Conservation (phyloP, 805 yeast species). For the Kuraishia piskuri region DNA sequence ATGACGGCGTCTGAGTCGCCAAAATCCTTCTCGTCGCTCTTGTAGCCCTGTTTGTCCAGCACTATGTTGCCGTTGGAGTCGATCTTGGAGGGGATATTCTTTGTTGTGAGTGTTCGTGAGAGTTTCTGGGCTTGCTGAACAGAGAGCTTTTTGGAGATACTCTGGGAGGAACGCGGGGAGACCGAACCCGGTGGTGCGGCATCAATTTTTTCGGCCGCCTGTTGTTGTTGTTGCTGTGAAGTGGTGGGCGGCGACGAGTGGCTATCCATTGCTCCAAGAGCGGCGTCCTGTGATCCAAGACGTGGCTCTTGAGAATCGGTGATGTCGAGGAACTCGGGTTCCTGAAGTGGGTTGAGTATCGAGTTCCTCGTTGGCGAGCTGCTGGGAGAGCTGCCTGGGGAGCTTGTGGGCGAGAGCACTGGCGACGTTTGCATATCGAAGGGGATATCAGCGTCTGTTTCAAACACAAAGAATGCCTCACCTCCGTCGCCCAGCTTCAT, state of each 20-base stretch:
- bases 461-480: slow-evolving; percentile 95
- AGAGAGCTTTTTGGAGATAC: slow-evolving; percentile 7
- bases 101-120: slow-evolving; percentile 54
- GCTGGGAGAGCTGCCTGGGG: slow-evolving; percentile 42
- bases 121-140: slow-evolving; percentile 53
- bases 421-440: slow-evolving; percentile 79
- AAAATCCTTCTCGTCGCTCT: slow-evolving; percentile 72
- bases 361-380: slow-evolving; percentile 6
- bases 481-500: slow-evolving; percentile 98
- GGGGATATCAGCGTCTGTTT: slow-evolving; percentile 69
- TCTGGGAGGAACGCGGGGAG: slow-evolving; percentile 6
- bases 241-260: not conserved
- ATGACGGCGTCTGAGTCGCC: slow-evolving; percentile 71
- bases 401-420: slow-evolving; percentile 56
- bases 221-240: slow-evolving; percentile 1
- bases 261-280: not conserved
- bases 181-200: slow-evolving; percentile 9
- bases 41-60: slow-evolving; percentile 93
- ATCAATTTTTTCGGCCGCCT: not conserved
- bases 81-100: slow-evolving; percentile 80
- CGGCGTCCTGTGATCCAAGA: not conserved
- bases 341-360: slow-evolving; percentile 22
- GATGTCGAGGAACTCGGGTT: slow-evolving; percentile 44
- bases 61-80: slow-evolving; percentile 86
- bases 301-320: slow-evolving; percentile 16